A percentile compares a stretch with the other conserved stretches of the same genome.
Evolutionary conservation across 1,139 yeast genomes (phyloP).

Genomic region (Candida sanyaensis): DNA sequence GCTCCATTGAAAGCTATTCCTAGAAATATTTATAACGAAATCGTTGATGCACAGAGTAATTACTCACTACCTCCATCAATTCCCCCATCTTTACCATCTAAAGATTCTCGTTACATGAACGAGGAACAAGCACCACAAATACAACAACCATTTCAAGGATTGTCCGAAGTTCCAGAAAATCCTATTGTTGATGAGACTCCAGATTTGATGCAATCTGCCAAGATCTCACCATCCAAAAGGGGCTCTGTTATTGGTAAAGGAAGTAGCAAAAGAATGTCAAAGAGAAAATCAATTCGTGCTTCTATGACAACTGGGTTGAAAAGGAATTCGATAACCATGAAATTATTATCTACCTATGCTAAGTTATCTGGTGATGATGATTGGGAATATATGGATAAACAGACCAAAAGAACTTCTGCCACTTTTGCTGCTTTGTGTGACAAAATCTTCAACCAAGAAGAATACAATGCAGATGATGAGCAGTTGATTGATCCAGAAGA

Average conservation of each 20-base stretch:
- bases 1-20: constrained; percentile 38
- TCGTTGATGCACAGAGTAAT: constrained; percentile 40
- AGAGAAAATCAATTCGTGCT: constrained; percentile 41
- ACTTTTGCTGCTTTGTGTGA: constrained; percentile 79
- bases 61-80: constrained; percentile 23
- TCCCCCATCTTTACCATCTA: constrained; percentile 47
- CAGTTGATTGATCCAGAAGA: constrained; percentile 51
- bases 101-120: constrained; percentile 24
- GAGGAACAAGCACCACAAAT: constrained; percentile 7
- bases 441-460: constrained; percentile 64
- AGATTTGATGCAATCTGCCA: constrained; percentile 34
- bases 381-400: constrained; percentile 72
- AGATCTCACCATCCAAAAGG: constrained; percentile 31
- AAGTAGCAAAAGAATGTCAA: constrained; percentile 33
- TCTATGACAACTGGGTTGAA: constrained; percentile 51
- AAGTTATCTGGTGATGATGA: constrained; percentile 66
- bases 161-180: constrained; percentile 17
- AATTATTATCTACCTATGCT: constrained; percentile 69
- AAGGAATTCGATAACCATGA: constrained; percentile 71
- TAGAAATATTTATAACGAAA: constrained; percentile 49
- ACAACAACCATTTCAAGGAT: constrained; percentile 4
- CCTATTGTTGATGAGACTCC: constrained; percentile 28
- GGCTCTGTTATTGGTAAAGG: constrained; percentile 25
- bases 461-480: constrained; percentile 59
- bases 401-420: constrained; percentile 73